phyloP scores from a whole-genome alignment of 768 basidiomycete species.

The Rhodotorula graminis region DNA sequence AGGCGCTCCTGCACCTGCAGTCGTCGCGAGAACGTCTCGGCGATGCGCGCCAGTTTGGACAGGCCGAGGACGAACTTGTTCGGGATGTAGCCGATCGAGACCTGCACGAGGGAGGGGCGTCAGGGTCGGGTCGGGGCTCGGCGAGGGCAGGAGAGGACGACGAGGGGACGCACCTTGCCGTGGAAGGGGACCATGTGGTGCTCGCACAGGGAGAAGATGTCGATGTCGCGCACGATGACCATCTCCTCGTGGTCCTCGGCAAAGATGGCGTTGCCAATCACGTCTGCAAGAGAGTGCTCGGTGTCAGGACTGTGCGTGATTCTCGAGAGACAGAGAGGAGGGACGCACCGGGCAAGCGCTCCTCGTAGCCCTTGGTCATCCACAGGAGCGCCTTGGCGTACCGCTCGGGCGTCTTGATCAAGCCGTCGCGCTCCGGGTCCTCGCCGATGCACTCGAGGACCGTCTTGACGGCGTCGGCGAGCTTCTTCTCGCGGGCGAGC shows the following conservation, averaged over 20 bases:
- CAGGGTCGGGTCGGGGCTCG: too few species aligned
- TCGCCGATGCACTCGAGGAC: constrained; percentile 97
- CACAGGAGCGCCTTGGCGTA: constrained; percentile 96
- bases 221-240: constrained; percentile 96
- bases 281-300: constrained; percentile 56
- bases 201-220: constrained; percentile 94
- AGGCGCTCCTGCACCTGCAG: constrained; percentile 96
- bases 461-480: constrained; percentile 78
- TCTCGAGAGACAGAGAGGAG: neutral
- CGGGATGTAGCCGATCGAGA: constrained; percentile 96
- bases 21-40: constrained; percentile 91
- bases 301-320: too few species aligned
- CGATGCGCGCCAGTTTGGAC: constrained; percentile 93
- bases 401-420: constrained; percentile 83
- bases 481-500: constrained; percentile 52
- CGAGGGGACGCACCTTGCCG: constrained; percentile 68
- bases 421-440: constrained; percentile 90
- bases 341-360: constrained; percentile 73
- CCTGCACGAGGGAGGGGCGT: too few species aligned
- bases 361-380: constrained; percentile 99
- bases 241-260: constrained; percentile 99
- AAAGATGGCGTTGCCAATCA: constrained; percentile 97
- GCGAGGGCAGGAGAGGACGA: neutral
- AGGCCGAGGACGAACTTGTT: constrained; percentile 88
- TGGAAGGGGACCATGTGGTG: constrained; percentile 98